These are phyloP conservation scores for Brachypodium distachyon DNA, from an alignment of 202 grass and related monocot species.

Conservation along the genomic window DNA sequence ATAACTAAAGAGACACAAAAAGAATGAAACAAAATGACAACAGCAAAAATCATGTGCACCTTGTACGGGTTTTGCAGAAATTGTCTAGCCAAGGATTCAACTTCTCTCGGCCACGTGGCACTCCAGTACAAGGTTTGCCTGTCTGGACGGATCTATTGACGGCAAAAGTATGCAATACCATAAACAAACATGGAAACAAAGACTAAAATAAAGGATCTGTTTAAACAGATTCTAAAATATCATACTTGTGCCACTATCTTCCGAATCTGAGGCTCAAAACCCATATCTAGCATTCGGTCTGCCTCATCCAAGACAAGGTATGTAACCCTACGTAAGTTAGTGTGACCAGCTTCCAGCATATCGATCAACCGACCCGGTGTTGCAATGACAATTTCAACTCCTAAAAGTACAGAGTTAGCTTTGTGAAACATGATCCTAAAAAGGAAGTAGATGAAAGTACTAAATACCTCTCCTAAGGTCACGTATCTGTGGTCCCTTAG, in stretches of 20 bases:
- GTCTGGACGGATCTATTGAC: constrained; percentile 82
- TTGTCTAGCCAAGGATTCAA: constrained; percentile 70
- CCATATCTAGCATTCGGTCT: constrained; percentile 96
- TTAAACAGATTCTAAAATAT: background rate
- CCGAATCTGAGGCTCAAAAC: constrained; percentile 92
- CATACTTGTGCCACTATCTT: constrained; percentile 94
- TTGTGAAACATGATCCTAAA: background rate
- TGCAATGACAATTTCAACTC: constrained; percentile 87
- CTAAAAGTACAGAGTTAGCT: constrained; percentile 17
- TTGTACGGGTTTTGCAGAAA: constrained; percentile 98
- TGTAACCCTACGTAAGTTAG: constrained; percentile 79
- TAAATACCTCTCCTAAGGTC: constrained; percentile 79
- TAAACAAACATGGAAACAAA: background rate
- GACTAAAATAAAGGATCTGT: background rate
- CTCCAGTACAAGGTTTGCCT: constrained; percentile 98
- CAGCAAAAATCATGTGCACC: constrained; percentile 9
- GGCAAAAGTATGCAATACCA: background rate
- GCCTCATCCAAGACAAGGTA: constrained; percentile 95
- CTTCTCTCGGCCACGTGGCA: constrained; percentile 94
- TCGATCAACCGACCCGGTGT: constrained; percentile 92
- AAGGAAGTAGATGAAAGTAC: background rate
- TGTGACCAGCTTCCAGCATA: constrained; percentile 86
- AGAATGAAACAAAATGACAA: background rate
- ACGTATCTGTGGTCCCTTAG: constrained; percentile 89
- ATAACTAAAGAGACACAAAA: background rate